A percentile compares a stretch with the other conserved stretches of the same genome.
Conservation (phyloP, 2,329 filamentous ascomycete genomes). For the Colletotrichum sp. region DNA sequence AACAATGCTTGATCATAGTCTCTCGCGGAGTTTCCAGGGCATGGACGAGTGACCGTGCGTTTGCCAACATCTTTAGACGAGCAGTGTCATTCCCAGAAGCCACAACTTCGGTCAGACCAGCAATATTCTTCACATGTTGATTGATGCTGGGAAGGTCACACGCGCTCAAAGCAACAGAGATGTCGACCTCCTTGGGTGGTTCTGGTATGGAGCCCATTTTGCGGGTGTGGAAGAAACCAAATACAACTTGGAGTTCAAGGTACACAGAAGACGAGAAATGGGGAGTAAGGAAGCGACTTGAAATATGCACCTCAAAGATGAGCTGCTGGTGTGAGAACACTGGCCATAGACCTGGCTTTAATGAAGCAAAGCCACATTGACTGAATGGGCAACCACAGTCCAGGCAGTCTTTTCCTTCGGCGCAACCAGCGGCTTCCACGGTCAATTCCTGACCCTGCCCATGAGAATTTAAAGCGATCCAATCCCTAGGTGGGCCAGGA, state of each 20-base stretch:
- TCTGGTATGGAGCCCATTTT: neutral
- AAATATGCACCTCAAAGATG: neutral
- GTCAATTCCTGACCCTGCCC: neutral
- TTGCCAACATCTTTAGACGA: neutral
- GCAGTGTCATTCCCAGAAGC: neutral
- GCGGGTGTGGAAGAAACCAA: neutral
- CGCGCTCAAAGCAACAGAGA: neutral
- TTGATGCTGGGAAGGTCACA: neutral
- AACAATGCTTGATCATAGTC: constrained; percentile 50
- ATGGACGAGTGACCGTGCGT: neutral
- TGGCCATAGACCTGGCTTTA: neutral
- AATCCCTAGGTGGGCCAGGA: too few relatives aligned
- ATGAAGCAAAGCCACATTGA: neutral
- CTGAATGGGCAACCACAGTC: neutral
- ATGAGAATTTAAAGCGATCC: neutral
- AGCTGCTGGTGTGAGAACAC: neutral
- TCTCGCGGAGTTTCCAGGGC: constrained; percentile 51
- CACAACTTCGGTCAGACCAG: neutral
- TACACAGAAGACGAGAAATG: neutral
- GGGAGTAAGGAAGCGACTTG: neutral
- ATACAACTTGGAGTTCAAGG: neutral
- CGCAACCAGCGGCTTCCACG: neutral
- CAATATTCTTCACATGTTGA: neutral
- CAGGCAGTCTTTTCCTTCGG: neutral
- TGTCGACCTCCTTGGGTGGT: neutral